These are phyloP conservation scores for Cadophora gregata DNA, from an alignment of 2,329 filamentous ascomycete genomes.

Conservation along the genomic window DNA sequence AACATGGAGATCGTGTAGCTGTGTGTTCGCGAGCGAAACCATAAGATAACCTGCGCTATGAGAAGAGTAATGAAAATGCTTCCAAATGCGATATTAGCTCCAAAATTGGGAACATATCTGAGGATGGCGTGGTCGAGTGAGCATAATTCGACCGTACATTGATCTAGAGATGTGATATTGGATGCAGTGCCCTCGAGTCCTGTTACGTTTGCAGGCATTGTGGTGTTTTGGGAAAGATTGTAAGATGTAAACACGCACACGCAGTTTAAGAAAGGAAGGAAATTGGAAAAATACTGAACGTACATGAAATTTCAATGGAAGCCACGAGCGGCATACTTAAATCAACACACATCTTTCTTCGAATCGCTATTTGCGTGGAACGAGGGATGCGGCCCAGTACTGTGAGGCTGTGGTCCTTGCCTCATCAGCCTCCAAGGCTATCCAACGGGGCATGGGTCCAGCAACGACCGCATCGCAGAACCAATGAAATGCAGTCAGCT, in stretches of 20 bases:
- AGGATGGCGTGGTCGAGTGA: slow-evolving; percentile 30
- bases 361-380: not conserved
- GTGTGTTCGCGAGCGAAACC: slow-evolving; percentile 57
- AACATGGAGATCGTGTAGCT: slow-evolving; percentile 60
- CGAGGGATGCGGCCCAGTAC: slow-evolving; percentile 1
- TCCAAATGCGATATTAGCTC: slow-evolving; percentile 43
- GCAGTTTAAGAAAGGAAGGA: not conserved
- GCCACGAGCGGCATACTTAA: not conserved
- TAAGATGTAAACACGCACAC: no score
- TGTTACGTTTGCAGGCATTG: not conserved
- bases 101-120: slow-evolving; percentile 28
- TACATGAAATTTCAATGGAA: not conserved
- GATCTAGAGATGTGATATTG: slow-evolving; percentile 6
- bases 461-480: not conserved
- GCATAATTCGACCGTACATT: slow-evolving; percentile 19
- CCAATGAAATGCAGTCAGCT: not conserved
- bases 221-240: not conserved
- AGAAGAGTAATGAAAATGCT: slow-evolving; percentile 32
- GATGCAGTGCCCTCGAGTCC: slow-evolving; percentile 4
- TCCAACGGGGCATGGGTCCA: not conserved
- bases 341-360: no score
- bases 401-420: not conserved
- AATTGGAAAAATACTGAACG: not conserved
- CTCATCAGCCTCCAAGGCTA: slow-evolving; percentile 7
- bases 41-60: slow-evolving; percentile 31